Evolutionary conservation across 2,329 filamentous ascomycete species (phyloP), one percentile per base, ranked within the genome.

Genomic region (Furcasterigmium sp.): DNA sequence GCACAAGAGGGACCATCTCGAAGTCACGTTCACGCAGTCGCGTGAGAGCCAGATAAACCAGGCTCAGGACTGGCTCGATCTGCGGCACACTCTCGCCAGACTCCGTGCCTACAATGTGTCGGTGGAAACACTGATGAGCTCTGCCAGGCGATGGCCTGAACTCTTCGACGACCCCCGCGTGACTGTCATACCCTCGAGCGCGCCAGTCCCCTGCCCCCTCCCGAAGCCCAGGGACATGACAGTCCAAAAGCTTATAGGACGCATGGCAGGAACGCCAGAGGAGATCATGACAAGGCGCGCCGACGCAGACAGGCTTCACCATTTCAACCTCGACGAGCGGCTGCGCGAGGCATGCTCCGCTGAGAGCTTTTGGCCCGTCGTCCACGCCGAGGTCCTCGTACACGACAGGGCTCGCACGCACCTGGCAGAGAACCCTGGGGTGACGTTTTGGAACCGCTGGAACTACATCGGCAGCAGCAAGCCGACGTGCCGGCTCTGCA

Each of bases 401-500:
- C 52, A 61, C 9, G 51, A 58, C 13, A 28, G 28, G 0, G 44
- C 17, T 5, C 8, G n/a, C 2, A 29, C 28, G 1, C 28, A 43
- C 21, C 21, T 13, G 2, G 14, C 5, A 5, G 21, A 26, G 3
- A 32, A 32, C n/a, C 29, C 29, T 8, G 29, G 29, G 15, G 29
- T 32, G 29, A 15, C 11, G 29, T 69, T 65, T 53, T 69, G 63
- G 44, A 32, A 46, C 0, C 45, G 51, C 8, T 58, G 54, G 44
- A 53, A 48, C 13, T 69, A 68, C 42, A 64, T 70, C n/a, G 67
- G 65, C 1, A 55, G 53, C 21, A 67, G 64, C 51, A 70, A 70
- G 47, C 65, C 65, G 0, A 61, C 64, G 0, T 70, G 67, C 26
- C 54, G 57, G 1, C 55, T 70, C 1, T 70, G 67, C 20, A 32